phyloP scores from a whole-genome alignment of 2,329 filamentous ascomycete species.

The Epichloe festucae region DNA sequence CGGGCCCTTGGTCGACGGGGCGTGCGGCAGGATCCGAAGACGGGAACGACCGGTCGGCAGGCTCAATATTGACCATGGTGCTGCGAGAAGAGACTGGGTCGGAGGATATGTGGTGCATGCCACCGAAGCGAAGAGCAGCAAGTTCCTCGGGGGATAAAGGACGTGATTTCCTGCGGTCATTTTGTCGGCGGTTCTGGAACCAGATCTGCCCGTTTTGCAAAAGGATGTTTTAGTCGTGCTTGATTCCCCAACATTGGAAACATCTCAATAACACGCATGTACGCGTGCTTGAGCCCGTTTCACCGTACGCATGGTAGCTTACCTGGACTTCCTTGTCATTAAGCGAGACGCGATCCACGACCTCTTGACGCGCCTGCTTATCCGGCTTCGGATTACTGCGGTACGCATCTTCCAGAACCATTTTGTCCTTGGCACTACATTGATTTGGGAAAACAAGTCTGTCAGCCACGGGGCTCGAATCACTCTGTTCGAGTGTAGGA shows the following conservation, averaged over 20 bases:
- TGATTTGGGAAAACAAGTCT: conserved; percentile 9
- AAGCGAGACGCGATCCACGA: conserved; percentile 74
- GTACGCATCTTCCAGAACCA: conserved; percentile 77
- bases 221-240: background rate
- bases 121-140: conserved; percentile 43
- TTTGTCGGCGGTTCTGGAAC: conserved; percentile 94
- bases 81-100: conserved; percentile 24
- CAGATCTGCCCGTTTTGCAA: conserved; percentile 57
- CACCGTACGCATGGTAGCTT: conserved; percentile 19
- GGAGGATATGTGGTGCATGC: conserved; percentile 37
- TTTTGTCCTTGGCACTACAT: conserved; percentile 71
- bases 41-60: conserved; percentile 14
- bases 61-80: conserved; percentile 12
- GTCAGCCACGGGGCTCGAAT: conserved; percentile 7
- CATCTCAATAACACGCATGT: background rate
- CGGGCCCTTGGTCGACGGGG: conserved; percentile 11
- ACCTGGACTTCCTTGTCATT: conserved; percentile 97
- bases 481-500: background rate
- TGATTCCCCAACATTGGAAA: background rate
- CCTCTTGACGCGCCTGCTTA: conserved; percentile 71
- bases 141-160: conserved; percentile 68
- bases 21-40: conserved; percentile 17
- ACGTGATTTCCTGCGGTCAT: conserved; percentile 77
- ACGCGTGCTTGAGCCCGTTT: background rate
- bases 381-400: conserved; percentile 79